Conservation (phyloP, 2,329 filamentous ascomycete species). For the Myriosclerotinia scirpicola region DNA sequence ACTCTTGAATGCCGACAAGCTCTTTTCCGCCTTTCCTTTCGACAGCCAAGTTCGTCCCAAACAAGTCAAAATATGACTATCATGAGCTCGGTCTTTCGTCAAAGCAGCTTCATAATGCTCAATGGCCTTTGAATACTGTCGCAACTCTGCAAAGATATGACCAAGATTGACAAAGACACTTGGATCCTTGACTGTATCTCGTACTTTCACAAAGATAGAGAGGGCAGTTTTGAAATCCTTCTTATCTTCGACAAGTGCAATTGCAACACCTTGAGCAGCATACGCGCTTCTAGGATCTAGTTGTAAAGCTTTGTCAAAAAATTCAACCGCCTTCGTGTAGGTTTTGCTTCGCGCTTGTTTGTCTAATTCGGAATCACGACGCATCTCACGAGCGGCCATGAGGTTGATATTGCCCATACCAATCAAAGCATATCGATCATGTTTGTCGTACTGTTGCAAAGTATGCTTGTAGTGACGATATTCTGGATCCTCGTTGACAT, state of each 20-base stretch:
- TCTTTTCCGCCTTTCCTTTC: slow-evolving; percentile 65
- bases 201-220: slow-evolving; percentile 84
- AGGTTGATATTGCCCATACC: slow-evolving; percentile 94
- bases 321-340: slow-evolving; percentile 92
- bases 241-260: slow-evolving; percentile 90
- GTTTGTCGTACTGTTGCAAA: slow-evolving; percentile 90
- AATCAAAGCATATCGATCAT: slow-evolving; percentile 93
- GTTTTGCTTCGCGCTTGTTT: slow-evolving; percentile 85
- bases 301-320: slow-evolving; percentile 95
- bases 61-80: slow-evolving; percentile 68
- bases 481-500: slow-evolving; percentile 85
- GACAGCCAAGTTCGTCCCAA: slow-evolving; percentile 69
- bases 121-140: slow-evolving; percentile 87
- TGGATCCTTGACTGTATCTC: slow-evolving; percentile 84
- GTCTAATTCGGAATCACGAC: slow-evolving; percentile 82
- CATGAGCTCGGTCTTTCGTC: slow-evolving; percentile 59
- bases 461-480: slow-evolving; percentile 96
- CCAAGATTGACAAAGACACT: slow-evolving; percentile 92
- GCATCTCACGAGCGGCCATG: slow-evolving; percentile 88
- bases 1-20: slow-evolving; percentile 60
- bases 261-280: slow-evolving; percentile 92
- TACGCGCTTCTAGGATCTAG: slow-evolving; percentile 95
- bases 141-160: slow-evolving; percentile 86
- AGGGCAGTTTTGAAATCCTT: slow-evolving; percentile 83
- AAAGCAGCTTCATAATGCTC: slow-evolving; percentile 87